Evolutionary conservation across 345 rosid genomes (phyloP), one percentile per base, ranked within the genome.

Genomic region (Eucalyptus tenuipes): DNA sequence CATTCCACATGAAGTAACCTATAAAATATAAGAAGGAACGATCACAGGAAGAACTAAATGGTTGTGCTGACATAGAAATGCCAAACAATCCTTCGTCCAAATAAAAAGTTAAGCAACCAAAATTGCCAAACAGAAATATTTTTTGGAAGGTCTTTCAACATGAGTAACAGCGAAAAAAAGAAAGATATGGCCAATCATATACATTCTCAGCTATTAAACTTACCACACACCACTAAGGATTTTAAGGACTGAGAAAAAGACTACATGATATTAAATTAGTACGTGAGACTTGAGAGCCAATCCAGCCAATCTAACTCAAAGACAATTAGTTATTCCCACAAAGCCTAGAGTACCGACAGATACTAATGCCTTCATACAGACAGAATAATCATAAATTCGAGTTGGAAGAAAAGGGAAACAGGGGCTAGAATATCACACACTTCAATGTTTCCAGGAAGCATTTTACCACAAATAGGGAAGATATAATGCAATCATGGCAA

Each of bases 1-100:
- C 94, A 93, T 92, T 87, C 98, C 98, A 87, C 79, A 90, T 94
- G 99, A 95, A 87, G 91, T 88, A 88, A 97, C 97, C 99, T 97
- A 92, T 71, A 92, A 49, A 61, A 90, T 81, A 85, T 86, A 37
- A 53, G 27, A 29, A 31, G 44, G 42, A 49, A n/a, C 64, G 52
- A 85, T 31, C 87, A 47, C 87, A 49, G 47, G 82, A 75, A 75
- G 47, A 75, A 40, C 47, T 75, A 75, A 40, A 75, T 20, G 27
- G 82, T 40, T 42, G 42, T 75, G 47, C 82, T 10, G 47, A 75
- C 15, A 75, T 24, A 40, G 82, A 75, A 75, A 75, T 75, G 82
- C 47, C 82, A 75, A 75, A 75, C 29, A 75, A 75, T 75, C 82
- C 47, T 75, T 40, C 3, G 8, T 75, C 82, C 47, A 40, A 75